Evolutionary conservation across 345 rosid species (phyloP), one percentile per base, ranked within the genome.

Genomic region (Nephelium lappaceum): DNA sequence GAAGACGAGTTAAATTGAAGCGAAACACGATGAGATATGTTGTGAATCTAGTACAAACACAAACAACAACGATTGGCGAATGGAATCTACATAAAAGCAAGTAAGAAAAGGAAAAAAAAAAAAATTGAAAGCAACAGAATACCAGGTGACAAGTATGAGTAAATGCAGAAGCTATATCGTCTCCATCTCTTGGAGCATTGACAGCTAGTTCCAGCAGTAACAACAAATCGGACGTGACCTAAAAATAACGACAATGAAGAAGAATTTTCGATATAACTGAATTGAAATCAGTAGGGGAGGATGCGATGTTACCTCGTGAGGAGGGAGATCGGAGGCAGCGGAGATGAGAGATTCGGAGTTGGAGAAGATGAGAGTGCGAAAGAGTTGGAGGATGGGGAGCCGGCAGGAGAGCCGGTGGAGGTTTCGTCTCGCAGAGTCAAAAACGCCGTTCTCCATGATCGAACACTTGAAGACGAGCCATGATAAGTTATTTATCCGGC

Each of bases 371-470:
- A 90, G 88, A 81, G 81, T 77, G 77, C 84, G 81, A 72, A 95
- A 91, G 75, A 93, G 94, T 51, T 78, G 85, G 41, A 84, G 78
- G 45, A 88, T 25, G n/a, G 88, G 43, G 79, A 60, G 73, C 79
- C 39, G 0, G 67, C 36, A 60, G 87, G 85, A n/a, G 89, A 85
- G 69, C 72, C 81, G 49, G 94, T 84, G 58, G 85, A 82, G 80
- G 89, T 85, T 83, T 95, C 95, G 84, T 92, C 98, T 64, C 98
- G 81, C 41, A 95, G 90, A 11, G 95, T 90, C 45, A 95, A 87
- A 87, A 95, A 93, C 45, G 95, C 92, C 69, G 97, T 89, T 85
- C 98, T 87, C 97, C 98, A 95, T 49, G 82, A 77, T 73, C 90
- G 81, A 24, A 81, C 73, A 60, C 14, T n/a, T 21, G 87, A 80